phyloP scores from a whole-genome alignment of 495 filamentous ascomycete species.

The Aspergillus ostianus region DNA sequence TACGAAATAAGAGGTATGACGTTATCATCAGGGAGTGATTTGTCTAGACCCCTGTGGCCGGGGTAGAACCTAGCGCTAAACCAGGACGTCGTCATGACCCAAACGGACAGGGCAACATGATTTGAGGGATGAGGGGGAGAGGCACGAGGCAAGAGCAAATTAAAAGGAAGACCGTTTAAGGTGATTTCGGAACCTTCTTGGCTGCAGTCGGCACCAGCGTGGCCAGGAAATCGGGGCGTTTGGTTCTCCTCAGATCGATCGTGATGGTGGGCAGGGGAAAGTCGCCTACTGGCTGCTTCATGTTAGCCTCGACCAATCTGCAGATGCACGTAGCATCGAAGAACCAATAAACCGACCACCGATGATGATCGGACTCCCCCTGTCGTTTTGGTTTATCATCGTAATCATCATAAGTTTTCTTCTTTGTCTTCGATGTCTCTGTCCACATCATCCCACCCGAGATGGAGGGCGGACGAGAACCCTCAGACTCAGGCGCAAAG shows the following conservation, averaged over 20 bases:
- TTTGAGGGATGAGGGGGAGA: background rate
- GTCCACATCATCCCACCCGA: background rate
- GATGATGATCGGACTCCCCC: background rate
- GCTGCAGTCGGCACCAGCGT: conserved; percentile 16
- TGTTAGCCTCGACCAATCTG: conserved; percentile 15
- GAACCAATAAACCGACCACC: background rate
- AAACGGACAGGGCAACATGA: background rate
- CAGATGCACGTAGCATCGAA: conserved; percentile 1
- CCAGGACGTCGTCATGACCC: background rate
- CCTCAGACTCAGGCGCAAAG: background rate
- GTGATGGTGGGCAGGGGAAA: conserved; percentile 1
- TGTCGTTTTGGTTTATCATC: background rate
- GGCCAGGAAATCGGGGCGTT: conserved; percentile 10
- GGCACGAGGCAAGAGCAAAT: background rate
- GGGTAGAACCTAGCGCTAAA: background rate
- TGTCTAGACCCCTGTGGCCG: background rate
- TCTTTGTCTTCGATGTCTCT: background rate
- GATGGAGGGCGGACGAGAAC: background rate
- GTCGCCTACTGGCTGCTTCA: conserved; percentile 18
- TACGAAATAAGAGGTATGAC: background rate
- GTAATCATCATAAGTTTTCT: background rate
- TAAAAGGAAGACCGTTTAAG: conserved; percentile 7
- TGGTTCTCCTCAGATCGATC: conserved; percentile 5
- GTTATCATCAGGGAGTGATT: background rate
- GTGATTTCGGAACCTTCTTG: conserved; percentile 12